A percentile compares a stretch with the other conserved stretches of the same genome.
Evolutionary conservation across 371 early-diverging fungal genomes (phyloP).

Genomic region (Mucor sp.): DNA sequence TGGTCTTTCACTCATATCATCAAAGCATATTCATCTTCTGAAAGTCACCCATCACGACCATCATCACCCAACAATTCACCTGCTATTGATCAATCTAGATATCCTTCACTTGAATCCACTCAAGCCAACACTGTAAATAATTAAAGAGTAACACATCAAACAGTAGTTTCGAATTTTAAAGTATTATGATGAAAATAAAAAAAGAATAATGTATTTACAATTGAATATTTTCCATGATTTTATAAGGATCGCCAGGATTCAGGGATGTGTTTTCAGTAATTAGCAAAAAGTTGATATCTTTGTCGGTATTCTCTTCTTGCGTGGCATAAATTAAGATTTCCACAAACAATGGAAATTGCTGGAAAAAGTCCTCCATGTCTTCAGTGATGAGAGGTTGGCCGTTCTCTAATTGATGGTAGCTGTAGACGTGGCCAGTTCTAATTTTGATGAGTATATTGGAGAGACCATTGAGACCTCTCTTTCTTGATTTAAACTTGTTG

Average conservation of each 20-base stretch:
- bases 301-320: conserved; percentile 14
- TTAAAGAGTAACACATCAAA: not conserved
- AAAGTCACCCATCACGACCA: not conserved
- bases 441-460: conserved; percentile 34
- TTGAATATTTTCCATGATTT: conserved; percentile 35
- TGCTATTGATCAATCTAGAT: not conserved
- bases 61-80: not conserved
- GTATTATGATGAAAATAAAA: not conserved
- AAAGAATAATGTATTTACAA: not conserved
- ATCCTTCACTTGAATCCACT: not conserved
- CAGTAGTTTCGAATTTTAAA: not conserved
- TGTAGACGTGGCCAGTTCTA: conserved; percentile 39
- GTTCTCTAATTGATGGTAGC: conserved; percentile 38
- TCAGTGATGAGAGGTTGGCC: conserved; percentile 41
- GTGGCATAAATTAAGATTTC: conserved; percentile 35
- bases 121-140: not conserved
- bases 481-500: conserved; percentile 32
- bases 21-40: not conserved
- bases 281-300: conserved; percentile 24
- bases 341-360: conserved; percentile 42
- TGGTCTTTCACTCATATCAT: not conserved
- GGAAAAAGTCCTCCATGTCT: conserved; percentile 46
- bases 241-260: conserved; percentile 34
- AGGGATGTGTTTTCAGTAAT: conserved; percentile 33
- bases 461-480: conserved; percentile 26